Conservation (phyloP, 1,139 yeast species). For the Yueomyces sp. region DNA sequence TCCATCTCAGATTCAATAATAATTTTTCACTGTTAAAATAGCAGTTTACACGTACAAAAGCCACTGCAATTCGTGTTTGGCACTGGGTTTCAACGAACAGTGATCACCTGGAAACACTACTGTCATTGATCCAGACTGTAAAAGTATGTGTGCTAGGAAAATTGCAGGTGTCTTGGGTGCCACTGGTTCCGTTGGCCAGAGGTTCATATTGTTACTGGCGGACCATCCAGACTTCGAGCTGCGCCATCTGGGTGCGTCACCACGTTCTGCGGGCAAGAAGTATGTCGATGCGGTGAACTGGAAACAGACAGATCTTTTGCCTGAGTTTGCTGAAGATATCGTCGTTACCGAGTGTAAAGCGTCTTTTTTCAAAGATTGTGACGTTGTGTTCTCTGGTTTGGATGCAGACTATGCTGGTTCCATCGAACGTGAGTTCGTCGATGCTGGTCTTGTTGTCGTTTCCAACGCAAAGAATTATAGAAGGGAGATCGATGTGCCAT, state of each 20-base stretch:
- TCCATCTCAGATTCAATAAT: no score
- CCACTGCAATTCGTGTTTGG: no score
- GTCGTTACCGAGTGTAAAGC: slow-evolving; percentile 68
- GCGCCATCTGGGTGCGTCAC: slow-evolving; percentile 80
- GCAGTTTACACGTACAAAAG: no score
- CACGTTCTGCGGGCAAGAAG: slow-evolving; percentile 84
- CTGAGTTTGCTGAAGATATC: slow-evolving; percentile 49
- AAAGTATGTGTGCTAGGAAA: slow-evolving; percentile 17
- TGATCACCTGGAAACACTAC: no score
- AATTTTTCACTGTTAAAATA: no score
- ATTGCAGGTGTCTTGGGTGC: slow-evolving; percentile 86
- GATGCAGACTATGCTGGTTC: slow-evolving; percentile 92
- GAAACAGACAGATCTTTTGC: slow-evolving; percentile 85
- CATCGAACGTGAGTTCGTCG: slow-evolving; percentile 74
- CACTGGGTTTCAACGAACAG: no score
- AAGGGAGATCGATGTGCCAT: slow-evolving; percentile 76
- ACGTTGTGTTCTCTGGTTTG: slow-evolving; percentile 86
- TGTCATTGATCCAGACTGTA: slow-evolving; percentile 1
- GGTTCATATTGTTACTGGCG: slow-evolving; percentile 74
- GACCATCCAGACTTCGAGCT: slow-evolving; percentile 86
- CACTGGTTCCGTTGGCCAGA: slow-evolving; percentile 95
- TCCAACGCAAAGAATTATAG: slow-evolving; percentile 96
- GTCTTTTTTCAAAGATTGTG: slow-evolving; percentile 74
- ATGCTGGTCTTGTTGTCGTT: slow-evolving; percentile 69
- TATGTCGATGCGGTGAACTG: slow-evolving; percentile 82